Evolutionary conservation across 2,329 filamentous ascomycete genomes (phyloP).

Genomic region (Hirsutella minnesotensis): DNA sequence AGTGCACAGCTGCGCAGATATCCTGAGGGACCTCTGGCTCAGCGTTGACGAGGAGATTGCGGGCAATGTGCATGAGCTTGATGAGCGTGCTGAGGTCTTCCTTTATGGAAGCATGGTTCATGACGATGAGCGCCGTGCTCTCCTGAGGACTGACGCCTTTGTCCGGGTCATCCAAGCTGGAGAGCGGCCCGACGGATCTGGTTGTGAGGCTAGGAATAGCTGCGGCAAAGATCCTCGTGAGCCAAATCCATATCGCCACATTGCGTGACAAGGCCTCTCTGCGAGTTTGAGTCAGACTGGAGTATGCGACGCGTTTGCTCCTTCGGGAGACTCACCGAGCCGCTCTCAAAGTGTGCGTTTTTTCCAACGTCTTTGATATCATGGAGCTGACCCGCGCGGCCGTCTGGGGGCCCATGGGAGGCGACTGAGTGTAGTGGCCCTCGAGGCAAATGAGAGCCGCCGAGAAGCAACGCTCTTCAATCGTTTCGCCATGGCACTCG

Average conservation of each 20-base stretch:
- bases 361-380: slow-evolving; percentile 49
- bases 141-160: slow-evolving; percentile 48
- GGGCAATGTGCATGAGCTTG: slow-evolving; percentile 55
- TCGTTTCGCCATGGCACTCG: slow-evolving; percentile 28
- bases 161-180: slow-evolving; percentile 39
- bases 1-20: slow-evolving; percentile 50
- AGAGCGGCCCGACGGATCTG: slow-evolving; percentile 44
- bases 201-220: slow-evolving; percentile 49
- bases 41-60: slow-evolving; percentile 52
- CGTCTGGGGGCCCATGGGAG: slow-evolving; percentile 45
- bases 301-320: too few species aligned
- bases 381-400: slow-evolving; percentile 43
- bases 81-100: slow-evolving; percentile 52
- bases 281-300: slow-evolving; percentile 6
- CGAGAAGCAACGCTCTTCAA: slow-evolving; percentile 52
- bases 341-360: slow-evolving; percentile 49
- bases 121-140: slow-evolving; percentile 49
- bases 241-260: slow-evolving; percentile 53
- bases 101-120: slow-evolving; percentile 48
- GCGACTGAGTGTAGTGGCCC: slow-evolving; percentile 45
- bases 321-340: slow-evolving; percentile 34
- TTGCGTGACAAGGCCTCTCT: slow-evolving; percentile 51
- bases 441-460: slow-evolving; percentile 50
- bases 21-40: slow-evolving; percentile 55
- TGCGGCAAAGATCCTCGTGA: slow-evolving; percentile 48